Percentiles rank a stretch among this genome's conserved stretches.
Evolutionary conservation across 768 basidiomycete species (phyloP).

Genomic region (Ramaria sp.): DNA sequence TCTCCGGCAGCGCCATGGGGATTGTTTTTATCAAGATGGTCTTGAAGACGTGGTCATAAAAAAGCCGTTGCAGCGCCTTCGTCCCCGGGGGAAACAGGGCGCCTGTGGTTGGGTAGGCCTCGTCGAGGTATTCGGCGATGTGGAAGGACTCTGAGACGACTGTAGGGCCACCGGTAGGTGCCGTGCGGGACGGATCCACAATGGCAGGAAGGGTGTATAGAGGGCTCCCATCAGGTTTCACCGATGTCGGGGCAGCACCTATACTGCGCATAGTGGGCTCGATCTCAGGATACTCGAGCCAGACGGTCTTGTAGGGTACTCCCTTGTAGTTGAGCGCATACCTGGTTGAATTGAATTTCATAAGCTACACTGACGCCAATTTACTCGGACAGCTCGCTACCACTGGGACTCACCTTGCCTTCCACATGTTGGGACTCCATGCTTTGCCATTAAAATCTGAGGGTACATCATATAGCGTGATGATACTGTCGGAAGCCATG

Average conservation of each 20-base stretch:
- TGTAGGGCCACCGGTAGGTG: slow-evolving; percentile 20
- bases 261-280: slow-evolving; percentile 11
- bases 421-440: slow-evolving; percentile 27
- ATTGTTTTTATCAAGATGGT: slow-evolving; percentile 32
- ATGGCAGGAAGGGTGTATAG: slow-evolving; percentile 42
- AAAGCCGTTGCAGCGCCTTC: slow-evolving; percentile 29
- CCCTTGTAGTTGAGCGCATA: slow-evolving; percentile 31
- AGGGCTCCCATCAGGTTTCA: slow-evolving; percentile 39
- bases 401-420: slow-evolving; percentile 19
- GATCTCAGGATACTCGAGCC: slow-evolving; percentile 14
- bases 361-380: background rate
- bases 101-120: slow-evolving; percentile 34
- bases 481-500: slow-evolving; percentile 8
- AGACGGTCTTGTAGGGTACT: slow-evolving; percentile 28
- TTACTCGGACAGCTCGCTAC: slow-evolving; percentile 3
- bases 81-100: slow-evolving; percentile 28
- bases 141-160: slow-evolving; percentile 31
- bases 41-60: slow-evolving; percentile 17
- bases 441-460: slow-evolving; percentile 14
- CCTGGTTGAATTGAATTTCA: slow-evolving; percentile 15
- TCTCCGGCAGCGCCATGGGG: slow-evolving; percentile 51
- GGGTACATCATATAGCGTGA: slow-evolving; percentile 32
- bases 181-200: slow-evolving; percentile 33
- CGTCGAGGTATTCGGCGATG: slow-evolving; percentile 44
- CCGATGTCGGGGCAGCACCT: slow-evolving; percentile 8